These are phyloP conservation scores for Candida sphagnicola DNA, from an alignment of 805 yeast species.

Conservation along the genomic window DNA sequence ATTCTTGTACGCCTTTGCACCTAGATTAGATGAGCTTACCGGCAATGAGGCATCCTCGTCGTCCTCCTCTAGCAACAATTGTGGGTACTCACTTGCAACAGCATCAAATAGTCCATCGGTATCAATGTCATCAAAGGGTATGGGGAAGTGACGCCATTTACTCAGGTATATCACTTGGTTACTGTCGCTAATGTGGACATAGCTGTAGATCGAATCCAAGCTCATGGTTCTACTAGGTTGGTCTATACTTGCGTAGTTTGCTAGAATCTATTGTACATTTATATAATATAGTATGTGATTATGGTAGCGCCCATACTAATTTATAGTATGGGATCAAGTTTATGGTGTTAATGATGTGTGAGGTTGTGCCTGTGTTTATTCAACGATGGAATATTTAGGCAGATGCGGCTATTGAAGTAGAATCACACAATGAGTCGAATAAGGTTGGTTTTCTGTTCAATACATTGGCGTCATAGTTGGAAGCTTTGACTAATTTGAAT, in stretches of 20 bases:
- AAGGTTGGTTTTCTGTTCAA: conserved; percentile 41
- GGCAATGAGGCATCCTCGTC: conserved; percentile 39
- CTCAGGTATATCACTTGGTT: conserved; percentile 40
- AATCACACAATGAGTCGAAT: conserved; percentile 32
- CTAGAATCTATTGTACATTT: background rate
- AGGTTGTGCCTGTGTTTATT: background rate
- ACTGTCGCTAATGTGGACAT: conserved; percentile 33
- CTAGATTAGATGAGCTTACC: conserved; percentile 30
- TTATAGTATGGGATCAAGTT: background rate
- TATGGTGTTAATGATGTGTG: background rate
- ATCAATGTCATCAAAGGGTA: conserved; percentile 40
- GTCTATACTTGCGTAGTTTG: too few relatives aligned
- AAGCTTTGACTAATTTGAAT: conserved; percentile 72
- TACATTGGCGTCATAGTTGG: conserved; percentile 40
- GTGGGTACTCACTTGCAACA: conserved; percentile 33
- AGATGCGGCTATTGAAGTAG: background rate
- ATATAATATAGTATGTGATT: background rate
- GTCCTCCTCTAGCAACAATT: conserved; percentile 31
- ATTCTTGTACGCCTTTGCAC: conserved; percentile 37
- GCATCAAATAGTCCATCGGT: conserved; percentile 35
- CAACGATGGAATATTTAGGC: background rate
- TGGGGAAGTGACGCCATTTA: conserved; percentile 36
- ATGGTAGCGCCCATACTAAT: background rate
- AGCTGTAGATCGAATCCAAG: conserved; percentile 7
- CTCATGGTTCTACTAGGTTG: background rate